Conservation (phyloP, 2,329 filamentous ascomycete species). For the Exophiala lecanii-corni region DNA sequence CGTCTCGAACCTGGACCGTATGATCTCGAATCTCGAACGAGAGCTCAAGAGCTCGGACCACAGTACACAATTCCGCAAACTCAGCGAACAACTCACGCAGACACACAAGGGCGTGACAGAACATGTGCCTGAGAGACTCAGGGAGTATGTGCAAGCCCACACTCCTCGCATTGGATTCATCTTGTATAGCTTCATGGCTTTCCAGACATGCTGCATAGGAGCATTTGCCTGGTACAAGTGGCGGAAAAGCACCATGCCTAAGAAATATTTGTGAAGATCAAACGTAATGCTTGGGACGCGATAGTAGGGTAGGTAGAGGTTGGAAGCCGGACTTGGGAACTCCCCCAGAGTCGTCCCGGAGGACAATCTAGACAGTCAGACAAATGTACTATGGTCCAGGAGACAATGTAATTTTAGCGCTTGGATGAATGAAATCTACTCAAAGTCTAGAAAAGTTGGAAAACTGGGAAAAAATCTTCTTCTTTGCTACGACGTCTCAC, state of each 20-base stretch:
- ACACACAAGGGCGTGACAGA: conserved; percentile 51
- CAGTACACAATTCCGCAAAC: conserved; percentile 48
- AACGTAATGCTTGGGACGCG: no score
- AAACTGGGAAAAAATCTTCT: no score
- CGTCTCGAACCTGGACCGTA: conserved; percentile 51
- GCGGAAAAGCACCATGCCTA: conserved; percentile 69
- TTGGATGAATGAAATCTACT: not conserved
- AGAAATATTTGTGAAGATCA: conserved; percentile 79
- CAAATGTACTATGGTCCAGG: not conserved
- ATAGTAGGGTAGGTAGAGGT: no score
- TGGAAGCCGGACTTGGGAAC: no score
- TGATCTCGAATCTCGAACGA: conserved; percentile 47
- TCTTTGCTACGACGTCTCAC: no score
- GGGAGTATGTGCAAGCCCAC: conserved; percentile 25
- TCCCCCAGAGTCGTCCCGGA: no score
- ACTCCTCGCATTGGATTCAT: conserved; percentile 56
- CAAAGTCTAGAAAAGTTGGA: no score
- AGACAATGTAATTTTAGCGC: not conserved
- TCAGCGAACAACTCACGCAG: conserved; percentile 51
- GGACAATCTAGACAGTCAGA: no score
- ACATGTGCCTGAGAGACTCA: conserved; percentile 41
- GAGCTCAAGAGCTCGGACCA: conserved; percentile 49
- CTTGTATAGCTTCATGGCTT: conserved; percentile 67
- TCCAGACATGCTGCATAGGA: conserved; percentile 66
- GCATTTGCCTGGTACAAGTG: conserved; percentile 76